Base-by-base conservation (phyloP, 73 alveolate genomes). In the Uronychia setigera region DNA sequence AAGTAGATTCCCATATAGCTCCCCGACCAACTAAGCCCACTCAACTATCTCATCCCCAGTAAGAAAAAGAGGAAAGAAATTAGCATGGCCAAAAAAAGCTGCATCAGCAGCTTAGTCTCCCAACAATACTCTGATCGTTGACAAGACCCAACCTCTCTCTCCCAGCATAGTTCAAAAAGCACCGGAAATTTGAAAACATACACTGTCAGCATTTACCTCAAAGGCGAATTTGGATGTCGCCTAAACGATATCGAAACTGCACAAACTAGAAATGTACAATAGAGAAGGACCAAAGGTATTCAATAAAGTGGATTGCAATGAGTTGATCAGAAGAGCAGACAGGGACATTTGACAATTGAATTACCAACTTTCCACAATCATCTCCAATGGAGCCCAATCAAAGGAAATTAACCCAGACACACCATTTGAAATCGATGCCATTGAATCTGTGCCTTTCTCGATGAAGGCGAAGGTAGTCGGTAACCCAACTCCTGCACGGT, bases 391-490 rank as follows among this genome's bases (percentile, higher is more conserved):
- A 46, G 5, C 67, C 67, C 5, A 5, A 19, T 11, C 19, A 46
- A 46, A 19, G 67, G 67, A 46, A 46, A 46, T 46, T 11, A 11
- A 11, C 67, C 67, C 67, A 11, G 67, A 46, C 67, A 46, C 5
- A 5, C 67, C 67, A 19, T 46, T 46, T 46, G 67, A 46, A 19
- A 46, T 46, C 5, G 67, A 46, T 46, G 67, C 67, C 67, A 5
- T 46, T 5, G 67, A 46, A 19, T 19, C 5, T 5, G 67, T 46
- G n/a, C 67, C 67, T 11, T 46, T 46, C 67, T 46, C 67, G 19
- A 46, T 46, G 67, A 46, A 46, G 67, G 67, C 67, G n/a, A 46
- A 46, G 67, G 67, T 46, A 5, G 19, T 46, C 67, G 67, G 67
- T 5, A 5, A 46, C 19, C 67, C 5, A 46, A 46, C 67, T 19